These are phyloP conservation scores for Cryptococcus sp. DNA, from an alignment of 1,284 basidiomycete genomes.

Conservation along the genomic window DNA sequence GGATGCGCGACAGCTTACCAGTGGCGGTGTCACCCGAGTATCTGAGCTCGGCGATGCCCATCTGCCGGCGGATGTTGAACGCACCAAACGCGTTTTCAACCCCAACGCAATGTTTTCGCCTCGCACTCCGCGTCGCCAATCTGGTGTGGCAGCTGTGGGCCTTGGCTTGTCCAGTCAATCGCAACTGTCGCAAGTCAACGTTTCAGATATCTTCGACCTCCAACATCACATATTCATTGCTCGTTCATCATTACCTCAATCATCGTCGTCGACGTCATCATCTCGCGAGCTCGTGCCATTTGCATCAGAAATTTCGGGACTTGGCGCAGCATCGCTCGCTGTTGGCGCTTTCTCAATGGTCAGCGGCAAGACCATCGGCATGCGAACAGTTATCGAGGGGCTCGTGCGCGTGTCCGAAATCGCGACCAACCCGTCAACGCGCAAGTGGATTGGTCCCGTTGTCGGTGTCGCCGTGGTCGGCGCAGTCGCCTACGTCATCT, in stretches of 20 bases:
- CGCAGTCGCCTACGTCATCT: constrained; percentile 75
- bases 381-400: constrained; percentile 75
- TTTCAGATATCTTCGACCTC: constrained; percentile 84
- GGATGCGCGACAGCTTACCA: constrained; percentile 73
- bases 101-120: constrained; percentile 93
- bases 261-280: constrained; percentile 16
- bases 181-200: constrained; percentile 48
- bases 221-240: constrained; percentile 68
- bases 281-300: constrained; percentile 39
- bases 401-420: constrained; percentile 73
- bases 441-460: constrained; percentile 85
- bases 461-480: constrained; percentile 71
- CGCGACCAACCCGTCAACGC: constrained; percentile 75
- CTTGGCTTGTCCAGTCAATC: constrained; percentile 46
- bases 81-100: constrained; percentile 81
- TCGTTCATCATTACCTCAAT: constrained; percentile 58
- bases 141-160: constrained; percentile 45
- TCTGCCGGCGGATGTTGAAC: constrained; percentile 79
- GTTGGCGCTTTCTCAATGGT: constrained; percentile 87
- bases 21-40: constrained; percentile 69
- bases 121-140: constrained; percentile 58
- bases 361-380: constrained; percentile 75
- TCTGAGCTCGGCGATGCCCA: constrained; percentile 72
- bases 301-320: constrained; percentile 59
- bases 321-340: constrained; percentile 74